A percentile compares a stretch with the other conserved stretches of the same genome.
Conservation (phyloP, 768 basidiomycete species). For the Boletales sp. region DNA sequence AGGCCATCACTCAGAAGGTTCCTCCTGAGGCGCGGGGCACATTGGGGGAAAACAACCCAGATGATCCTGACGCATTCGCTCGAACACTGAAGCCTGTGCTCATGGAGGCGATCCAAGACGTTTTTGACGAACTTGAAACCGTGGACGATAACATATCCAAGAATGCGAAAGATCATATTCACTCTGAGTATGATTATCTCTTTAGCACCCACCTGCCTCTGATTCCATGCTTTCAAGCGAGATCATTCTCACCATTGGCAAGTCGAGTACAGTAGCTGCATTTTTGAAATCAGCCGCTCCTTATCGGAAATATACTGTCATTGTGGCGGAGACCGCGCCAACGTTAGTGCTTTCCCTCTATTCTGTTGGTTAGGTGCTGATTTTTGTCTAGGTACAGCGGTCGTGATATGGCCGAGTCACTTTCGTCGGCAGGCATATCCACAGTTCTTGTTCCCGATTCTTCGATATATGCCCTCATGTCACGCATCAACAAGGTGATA, state of each 20-base stretch:
- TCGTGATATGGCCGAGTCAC: conserved; percentile 75
- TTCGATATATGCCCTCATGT: conserved; percentile 93
- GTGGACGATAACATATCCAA: conserved; percentile 94
- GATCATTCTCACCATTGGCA: conserved; percentile 91
- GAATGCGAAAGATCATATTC: conserved; percentile 93
- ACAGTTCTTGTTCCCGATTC: conserved; percentile 98
- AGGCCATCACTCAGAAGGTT: conserved; percentile 38
- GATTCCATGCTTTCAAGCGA: conserved; percentile 51
- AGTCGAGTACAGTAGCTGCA: conserved; percentile 89
- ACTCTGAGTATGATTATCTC: conserved; percentile 77
- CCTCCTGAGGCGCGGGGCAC: conserved; percentile 49
- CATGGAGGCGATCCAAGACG: conserved; percentile 96
- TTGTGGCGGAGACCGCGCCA: conserved; percentile 93
- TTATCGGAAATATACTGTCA: conserved; percentile 90
- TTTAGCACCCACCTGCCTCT: neutral
- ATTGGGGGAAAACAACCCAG: conserved; percentile 64
- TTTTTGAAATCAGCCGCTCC: conserved; percentile 91
- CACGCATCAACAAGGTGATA: conserved; percentile 94
- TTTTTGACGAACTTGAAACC: conserved; percentile 92
- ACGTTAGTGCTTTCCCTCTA: conserved; percentile 51
- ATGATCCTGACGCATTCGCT: conserved; percentile 79
- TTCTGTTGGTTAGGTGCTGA: conserved; percentile 3
- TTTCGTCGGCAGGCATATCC: conserved; percentile 77
- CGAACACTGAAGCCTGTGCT: conserved; percentile 83
- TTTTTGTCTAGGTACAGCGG: conserved; percentile 64